Base-by-base conservation (phyloP, 106 monocot genomes). In the Allium sativum region DNA sequence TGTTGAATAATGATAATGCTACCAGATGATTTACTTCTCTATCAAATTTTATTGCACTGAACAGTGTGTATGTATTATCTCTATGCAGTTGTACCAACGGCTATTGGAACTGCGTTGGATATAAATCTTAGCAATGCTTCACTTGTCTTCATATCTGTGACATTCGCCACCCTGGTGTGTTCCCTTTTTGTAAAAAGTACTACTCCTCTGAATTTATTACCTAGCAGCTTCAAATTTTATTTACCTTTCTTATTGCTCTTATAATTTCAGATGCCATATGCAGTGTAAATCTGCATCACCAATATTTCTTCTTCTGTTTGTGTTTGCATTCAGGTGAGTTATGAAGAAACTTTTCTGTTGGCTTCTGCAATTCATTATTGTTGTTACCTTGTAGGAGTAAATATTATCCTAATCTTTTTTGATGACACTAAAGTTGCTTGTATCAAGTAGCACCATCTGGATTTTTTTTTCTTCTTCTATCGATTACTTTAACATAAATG, bases 221-320 rank as follows among this genome's bases (percentile, higher is more conserved):
- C 41, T 10, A 18, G 52, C 40, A 17, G 12, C 10, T 48, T 52
- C 31, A 15, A 63, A 51, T 55, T 67, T 52, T 16, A 46, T 53
- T 44, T 48, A 31, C 31, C 31, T 31, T 31, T 31, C 1, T 31
- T 31, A 5, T 31, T 31, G 31, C 9, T 47, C 68, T 43, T 5
- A 50, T 19, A 40, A 19, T 45, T 56, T 66, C n/a, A 10, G 21
- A 42, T 12, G 68, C 66, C 70, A 67, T 68, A n/a, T 81, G 76
- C 94, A 95, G 94, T 95, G 94, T 71, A 95, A 95, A 84, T 95
- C 94, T 54, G 94, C 90, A 53, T 90, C 90, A 54, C 94, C 90
- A 56, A 90, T 95, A 81, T 95, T 95, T 76, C 86, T 95, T 58
- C 84, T 95, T 40, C 9, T 90, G 44, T 95, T 95, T 81, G 94